Conservation (phyloP, 2,329 filamentous ascomycete species). For the Aspergillus fumigatiaffinis region DNA sequence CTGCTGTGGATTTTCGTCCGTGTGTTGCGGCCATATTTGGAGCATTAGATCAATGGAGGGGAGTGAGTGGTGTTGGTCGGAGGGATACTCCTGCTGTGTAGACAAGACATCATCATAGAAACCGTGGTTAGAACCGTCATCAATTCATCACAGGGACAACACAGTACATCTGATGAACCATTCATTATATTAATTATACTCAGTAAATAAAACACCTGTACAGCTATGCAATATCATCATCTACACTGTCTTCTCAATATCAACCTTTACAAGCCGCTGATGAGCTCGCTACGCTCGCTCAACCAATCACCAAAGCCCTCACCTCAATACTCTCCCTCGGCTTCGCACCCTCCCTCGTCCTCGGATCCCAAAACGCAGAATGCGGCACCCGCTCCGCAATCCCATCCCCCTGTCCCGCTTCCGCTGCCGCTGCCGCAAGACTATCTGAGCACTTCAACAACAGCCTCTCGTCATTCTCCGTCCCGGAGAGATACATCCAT, state of each 20-base stretch:
- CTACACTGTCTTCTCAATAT: neutral
- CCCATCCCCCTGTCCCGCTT: constrained; percentile 35
- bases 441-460: constrained; percentile 76
- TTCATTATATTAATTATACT: neutral
- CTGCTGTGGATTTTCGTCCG: neutral
- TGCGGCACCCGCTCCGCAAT: constrained; percentile 57
- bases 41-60: neutral
- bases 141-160: neutral
- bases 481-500: constrained; percentile 79
- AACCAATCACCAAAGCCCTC: constrained; percentile 75
- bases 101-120: neutral
- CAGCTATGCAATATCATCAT: neutral
- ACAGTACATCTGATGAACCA: no score
- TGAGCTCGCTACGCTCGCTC: neutral
- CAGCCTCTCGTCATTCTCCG: constrained; percentile 68
- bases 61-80: neutral
- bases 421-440: constrained; percentile 14
- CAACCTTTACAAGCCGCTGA: neutral
- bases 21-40: neutral
- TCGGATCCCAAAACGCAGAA: constrained; percentile 73
- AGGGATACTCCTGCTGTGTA: neutral
- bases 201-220: neutral
- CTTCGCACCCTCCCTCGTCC: constrained; percentile 65
- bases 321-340: constrained; percentile 87
- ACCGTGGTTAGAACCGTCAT: neutral